phyloP scores from a whole-genome alignment of 2,329 filamentous ascomycete genomes.

The Thielaviopsis punctulata region DNA sequence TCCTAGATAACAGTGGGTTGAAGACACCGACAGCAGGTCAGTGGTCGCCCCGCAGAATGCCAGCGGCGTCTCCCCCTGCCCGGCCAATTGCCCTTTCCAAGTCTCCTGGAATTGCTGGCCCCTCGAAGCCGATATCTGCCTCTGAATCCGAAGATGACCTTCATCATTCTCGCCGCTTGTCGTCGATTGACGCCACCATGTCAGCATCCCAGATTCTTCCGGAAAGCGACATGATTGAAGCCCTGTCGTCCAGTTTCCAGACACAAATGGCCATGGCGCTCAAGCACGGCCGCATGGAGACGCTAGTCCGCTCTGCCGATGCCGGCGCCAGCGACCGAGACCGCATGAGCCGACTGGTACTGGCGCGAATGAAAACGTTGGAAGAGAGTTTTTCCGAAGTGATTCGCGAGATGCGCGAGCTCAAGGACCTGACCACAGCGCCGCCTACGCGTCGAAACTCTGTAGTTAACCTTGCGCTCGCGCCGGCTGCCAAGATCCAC shows the following conservation, averaged over 20 bases:
- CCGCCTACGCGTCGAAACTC: conserved; percentile 35
- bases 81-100: conserved; percentile 34
- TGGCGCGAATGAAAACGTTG: conserved; percentile 81
- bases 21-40: conserved; percentile 23
- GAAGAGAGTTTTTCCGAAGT: conserved; percentile 83
- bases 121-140: conserved; percentile 3
- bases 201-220: conserved; percentile 50
- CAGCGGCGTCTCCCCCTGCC: conserved; percentile 29
- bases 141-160: conserved; percentile 1
- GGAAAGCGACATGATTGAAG: conserved; percentile 43
- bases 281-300: conserved; percentile 35
- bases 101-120: conserved; percentile 13
- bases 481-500: not conserved
- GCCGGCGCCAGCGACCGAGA: conserved; percentile 32
- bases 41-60: conserved; percentile 31
- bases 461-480: conserved; percentile 16
- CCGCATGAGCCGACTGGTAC: conserved; percentile 62
- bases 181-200: conserved; percentile 55
- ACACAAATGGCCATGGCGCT: conserved; percentile 64
- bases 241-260: conserved; percentile 58
- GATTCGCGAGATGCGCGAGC: conserved; percentile 59
- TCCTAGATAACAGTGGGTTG: conserved; percentile 18
- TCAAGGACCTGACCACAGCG: conserved; percentile 28
- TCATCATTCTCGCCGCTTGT: conserved; percentile 26
- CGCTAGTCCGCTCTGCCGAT: conserved; percentile 23